Percentiles rank a stretch among this genome's conserved stretches.
phyloP scores from a whole-genome alignment of 2,329 filamentous ascomycete genomes.

The Alternaria postmessia region DNA sequence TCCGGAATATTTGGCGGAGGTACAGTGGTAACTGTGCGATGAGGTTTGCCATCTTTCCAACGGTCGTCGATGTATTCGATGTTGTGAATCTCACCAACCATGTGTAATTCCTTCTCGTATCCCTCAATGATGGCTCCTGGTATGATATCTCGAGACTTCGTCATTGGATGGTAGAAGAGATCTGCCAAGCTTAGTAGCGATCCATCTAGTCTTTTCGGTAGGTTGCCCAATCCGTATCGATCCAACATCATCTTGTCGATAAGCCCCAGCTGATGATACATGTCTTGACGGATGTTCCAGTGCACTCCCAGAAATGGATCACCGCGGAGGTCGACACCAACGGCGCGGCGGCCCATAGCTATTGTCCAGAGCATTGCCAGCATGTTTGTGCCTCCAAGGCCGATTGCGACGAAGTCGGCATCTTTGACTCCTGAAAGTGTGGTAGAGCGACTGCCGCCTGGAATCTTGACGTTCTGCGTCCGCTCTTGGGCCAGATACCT shows the following conservation, averaged over 20 bases:
- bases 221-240: constrained; percentile 17
- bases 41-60: constrained; percentile 24
- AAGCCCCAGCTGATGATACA: constrained; percentile 28
- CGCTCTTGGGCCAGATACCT: constrained; percentile 15
- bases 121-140: constrained; percentile 26
- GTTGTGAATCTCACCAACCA: constrained; percentile 21
- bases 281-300: constrained; percentile 30
- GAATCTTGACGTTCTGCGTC: constrained; percentile 6
- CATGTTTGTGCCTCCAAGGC: constrained; percentile 28
- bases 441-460: constrained; percentile 10
- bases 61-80: constrained; percentile 30
- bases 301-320: constrained; percentile 30
- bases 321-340: constrained; percentile 26
- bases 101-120: constrained; percentile 19
- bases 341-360: constrained; percentile 22
- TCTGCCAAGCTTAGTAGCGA: constrained; percentile 21
- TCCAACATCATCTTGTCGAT: constrained; percentile 31
- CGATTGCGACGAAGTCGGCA: constrained; percentile 27
- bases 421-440: constrained; percentile 22
- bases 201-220: constrained; percentile 22
- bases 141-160: constrained; percentile 18
- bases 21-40: constrained; percentile 24
- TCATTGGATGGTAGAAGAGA: constrained; percentile 20
- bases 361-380: constrained; percentile 29
- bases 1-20: constrained; percentile 13